These are phyloP conservation scores for Ophiosphaerella narmari DNA, from an alignment of 2,329 filamentous ascomycete genomes.

Conservation along the genomic window DNA sequence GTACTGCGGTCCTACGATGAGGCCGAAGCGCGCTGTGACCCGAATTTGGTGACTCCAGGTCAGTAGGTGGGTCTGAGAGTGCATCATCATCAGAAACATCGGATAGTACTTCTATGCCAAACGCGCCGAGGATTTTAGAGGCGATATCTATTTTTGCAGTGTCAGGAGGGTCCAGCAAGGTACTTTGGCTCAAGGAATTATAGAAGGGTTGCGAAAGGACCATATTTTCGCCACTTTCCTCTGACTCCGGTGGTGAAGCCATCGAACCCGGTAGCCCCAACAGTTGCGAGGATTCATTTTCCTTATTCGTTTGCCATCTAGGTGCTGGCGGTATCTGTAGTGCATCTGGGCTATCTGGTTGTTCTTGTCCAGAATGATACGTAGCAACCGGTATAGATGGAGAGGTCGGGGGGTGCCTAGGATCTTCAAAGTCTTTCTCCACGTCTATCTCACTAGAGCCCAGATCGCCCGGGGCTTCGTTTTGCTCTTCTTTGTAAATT, in stretches of 20 bases:
- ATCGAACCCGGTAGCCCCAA: slow-evolving; percentile 4
- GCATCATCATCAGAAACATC: slow-evolving; percentile 31
- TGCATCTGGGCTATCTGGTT: slow-evolving; percentile 39
- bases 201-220: slow-evolving; percentile 7
- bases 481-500: not conserved
- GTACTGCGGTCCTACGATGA: slow-evolving; percentile 31
- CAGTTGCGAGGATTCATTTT: slow-evolving; percentile 10
- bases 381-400: slow-evolving; percentile 22
- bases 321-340: slow-evolving; percentile 25
- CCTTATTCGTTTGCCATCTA: slow-evolving; percentile 1
- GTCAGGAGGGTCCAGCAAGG: not conserved
- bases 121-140: slow-evolving; percentile 19
- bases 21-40: slow-evolving; percentile 25
- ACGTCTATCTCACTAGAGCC: no score
- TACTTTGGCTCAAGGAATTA: not conserved
- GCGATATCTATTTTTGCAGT: not conserved
- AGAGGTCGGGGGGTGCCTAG: slow-evolving; percentile 20
- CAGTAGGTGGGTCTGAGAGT: slow-evolving; percentile 30
- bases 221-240: slow-evolving; percentile 5
- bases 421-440: not conserved
- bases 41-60: slow-evolving; percentile 19
- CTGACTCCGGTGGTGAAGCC: slow-evolving; percentile 6
- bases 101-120: slow-evolving; percentile 26
- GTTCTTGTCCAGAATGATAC: slow-evolving; percentile 3
- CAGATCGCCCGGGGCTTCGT: not conserved